phyloP scores from a whole-genome alignment of 2,329 filamentous ascomycete genomes.

The Lecanosticta acicola region DNA sequence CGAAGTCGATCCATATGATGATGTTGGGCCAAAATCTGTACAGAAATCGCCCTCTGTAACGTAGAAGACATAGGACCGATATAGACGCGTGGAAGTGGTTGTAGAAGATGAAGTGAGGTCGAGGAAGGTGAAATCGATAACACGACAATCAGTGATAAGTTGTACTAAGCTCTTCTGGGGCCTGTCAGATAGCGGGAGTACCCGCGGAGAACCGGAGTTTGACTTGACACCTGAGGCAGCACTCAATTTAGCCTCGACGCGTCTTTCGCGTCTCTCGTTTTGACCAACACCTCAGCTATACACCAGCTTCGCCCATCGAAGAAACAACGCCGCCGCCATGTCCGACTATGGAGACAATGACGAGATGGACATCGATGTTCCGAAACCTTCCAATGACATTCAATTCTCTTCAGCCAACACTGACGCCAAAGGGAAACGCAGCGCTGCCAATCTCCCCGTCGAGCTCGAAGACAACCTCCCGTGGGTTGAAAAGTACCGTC shows the following conservation, averaged over 20 bases:
- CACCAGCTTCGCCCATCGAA: background rate
- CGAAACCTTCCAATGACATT: slow-evolving; percentile 40
- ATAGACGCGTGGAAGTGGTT: too few relatives aligned
- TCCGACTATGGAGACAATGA: slow-evolving; percentile 55
- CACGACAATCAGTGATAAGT: background rate
- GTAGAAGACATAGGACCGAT: background rate
- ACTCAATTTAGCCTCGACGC: background rate
- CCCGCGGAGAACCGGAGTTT: background rate
- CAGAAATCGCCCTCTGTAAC: too few relatives aligned
- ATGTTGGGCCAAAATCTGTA: background rate
- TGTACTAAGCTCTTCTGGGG: background rate
- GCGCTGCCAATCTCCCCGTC: slow-evolving; percentile 84
- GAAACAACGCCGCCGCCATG: slow-evolving; percentile 35
- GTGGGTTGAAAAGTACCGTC: slow-evolving; percentile 98
- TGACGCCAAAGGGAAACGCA: slow-evolving; percentile 77
- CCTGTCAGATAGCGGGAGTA: background rate
- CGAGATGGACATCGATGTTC: slow-evolving; percentile 62
- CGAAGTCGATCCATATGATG: background rate
- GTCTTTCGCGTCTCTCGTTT: background rate
- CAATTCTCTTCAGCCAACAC: slow-evolving; percentile 69
- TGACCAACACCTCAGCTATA: background rate
- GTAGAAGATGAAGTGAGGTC: background rate
- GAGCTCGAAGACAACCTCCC: slow-evolving; percentile 90
- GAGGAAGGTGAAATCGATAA: background rate
- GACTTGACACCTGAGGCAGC: background rate